Evolutionary conservation across 2,329 filamentous ascomycete species (phyloP).

Genomic region (Aspergillus sp.): DNA sequence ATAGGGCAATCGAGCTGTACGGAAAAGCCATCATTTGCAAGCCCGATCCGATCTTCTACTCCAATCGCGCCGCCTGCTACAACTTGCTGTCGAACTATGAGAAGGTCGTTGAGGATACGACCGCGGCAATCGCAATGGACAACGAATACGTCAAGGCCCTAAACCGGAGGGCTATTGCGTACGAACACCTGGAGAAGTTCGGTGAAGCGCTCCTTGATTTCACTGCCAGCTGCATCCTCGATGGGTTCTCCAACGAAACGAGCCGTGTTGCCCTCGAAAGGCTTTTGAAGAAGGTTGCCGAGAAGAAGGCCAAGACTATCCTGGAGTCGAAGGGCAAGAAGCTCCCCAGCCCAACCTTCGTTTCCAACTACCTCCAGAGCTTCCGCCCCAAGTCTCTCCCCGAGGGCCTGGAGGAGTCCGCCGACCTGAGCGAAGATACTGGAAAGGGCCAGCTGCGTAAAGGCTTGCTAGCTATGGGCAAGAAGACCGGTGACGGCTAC

Average conservation of each 20-base stretch:
- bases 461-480: slow-evolving; percentile 69
- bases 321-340: slow-evolving; percentile 70
- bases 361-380: slow-evolving; percentile 97
- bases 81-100: slow-evolving; percentile 90
- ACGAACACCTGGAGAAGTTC: slow-evolving; percentile 84
- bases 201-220: slow-evolving; percentile 95
- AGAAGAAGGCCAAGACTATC: slow-evolving; percentile 86
- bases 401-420: slow-evolving; percentile 68
- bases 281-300: slow-evolving; percentile 91
- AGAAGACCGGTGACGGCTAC: slow-evolving; percentile 85
- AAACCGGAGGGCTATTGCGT: slow-evolving; percentile 91
- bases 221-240: slow-evolving; percentile 97
- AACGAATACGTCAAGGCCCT: slow-evolving; percentile 95
- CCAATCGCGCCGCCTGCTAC: slow-evolving; percentile 94
- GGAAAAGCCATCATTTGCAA: slow-evolving; percentile 94
- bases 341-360: slow-evolving; percentile 89
- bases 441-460: slow-evolving; percentile 79
- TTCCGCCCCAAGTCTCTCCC: slow-evolving; percentile 80
- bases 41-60: slow-evolving; percentile 96
- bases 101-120: slow-evolving; percentile 94
- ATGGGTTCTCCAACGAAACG: slow-evolving; percentile 85
- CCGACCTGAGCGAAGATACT: slow-evolving; percentile 65
- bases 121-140: slow-evolving; percentile 85
- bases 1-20: slow-evolving; percentile 88
- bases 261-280: slow-evolving; percentile 86